Conservation (phyloP, 169 alveolate species). For the Cryptosporidium ubiquitum region DNA sequence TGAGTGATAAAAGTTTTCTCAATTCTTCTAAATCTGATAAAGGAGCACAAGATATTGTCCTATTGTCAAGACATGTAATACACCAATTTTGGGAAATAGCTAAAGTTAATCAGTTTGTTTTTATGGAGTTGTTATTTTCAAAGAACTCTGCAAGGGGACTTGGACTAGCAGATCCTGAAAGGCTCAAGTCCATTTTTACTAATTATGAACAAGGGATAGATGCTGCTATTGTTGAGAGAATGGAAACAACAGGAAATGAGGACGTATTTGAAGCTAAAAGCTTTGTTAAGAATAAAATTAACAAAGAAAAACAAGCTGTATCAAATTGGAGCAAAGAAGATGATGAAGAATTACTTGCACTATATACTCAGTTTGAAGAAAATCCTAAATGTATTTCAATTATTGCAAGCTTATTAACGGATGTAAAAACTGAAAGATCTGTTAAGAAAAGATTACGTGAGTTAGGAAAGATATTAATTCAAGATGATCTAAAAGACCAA, state of each 20-base stretch:
- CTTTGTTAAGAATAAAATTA: conserved; percentile 39
- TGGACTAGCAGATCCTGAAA: conserved; percentile 70
- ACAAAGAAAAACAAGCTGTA: conserved; percentile 7
- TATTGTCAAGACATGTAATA: conserved; percentile 48
- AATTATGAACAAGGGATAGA: conserved; percentile 60
- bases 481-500: neutral
- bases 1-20: conserved; percentile 33
- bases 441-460: conserved; percentile 46
- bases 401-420: conserved; percentile 35
- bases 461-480: neutral
- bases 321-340: conserved; percentile 51
- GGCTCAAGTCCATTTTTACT: conserved; percentile 55
- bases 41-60: conserved; percentile 61
- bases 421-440: conserved; percentile 29
- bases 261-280: conserved; percentile 43
- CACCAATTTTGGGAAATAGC: conserved; percentile 67
- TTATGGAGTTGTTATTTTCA: conserved; percentile 57
- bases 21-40: conserved; percentile 9
- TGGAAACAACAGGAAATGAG: conserved; percentile 22
- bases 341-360: conserved; percentile 48
- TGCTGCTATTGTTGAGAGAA: conserved; percentile 33
- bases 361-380: conserved; percentile 11
- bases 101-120: conserved; percentile 30
- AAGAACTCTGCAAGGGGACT: conserved; percentile 68
- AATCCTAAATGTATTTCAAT: conserved; percentile 58